phyloP scores from a whole-genome alignment of 2,329 filamentous ascomycete genomes.

The Aciculosporium take region DNA sequence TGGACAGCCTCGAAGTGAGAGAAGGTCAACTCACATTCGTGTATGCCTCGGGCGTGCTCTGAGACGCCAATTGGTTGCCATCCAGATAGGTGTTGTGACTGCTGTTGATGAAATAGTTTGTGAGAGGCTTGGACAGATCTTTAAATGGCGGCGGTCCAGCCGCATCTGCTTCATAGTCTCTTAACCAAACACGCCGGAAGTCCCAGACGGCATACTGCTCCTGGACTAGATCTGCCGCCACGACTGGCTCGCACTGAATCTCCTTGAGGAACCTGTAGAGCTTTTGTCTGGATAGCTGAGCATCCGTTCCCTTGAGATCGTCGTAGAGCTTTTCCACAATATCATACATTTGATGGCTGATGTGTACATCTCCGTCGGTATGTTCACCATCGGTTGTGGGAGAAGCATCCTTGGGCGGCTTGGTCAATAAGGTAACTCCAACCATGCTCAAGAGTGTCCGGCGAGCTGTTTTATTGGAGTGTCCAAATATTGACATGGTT shows the following conservation, averaged over 20 bases:
- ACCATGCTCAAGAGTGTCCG: slow-evolving; percentile 20
- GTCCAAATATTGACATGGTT: slow-evolving; percentile 27
- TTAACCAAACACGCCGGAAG: slow-evolving; percentile 36
- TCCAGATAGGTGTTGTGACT: slow-evolving; percentile 90
- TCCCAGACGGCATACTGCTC: slow-evolving; percentile 31
- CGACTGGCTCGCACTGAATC: slow-evolving; percentile 30
- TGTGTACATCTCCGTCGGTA: slow-evolving; percentile 20
- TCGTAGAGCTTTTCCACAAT: slow-evolving; percentile 35
- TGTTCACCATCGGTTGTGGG: slow-evolving; percentile 11
- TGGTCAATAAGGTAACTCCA: slow-evolving; percentile 16
- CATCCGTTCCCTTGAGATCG: slow-evolving; percentile 23
- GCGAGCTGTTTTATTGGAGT: slow-evolving; percentile 18
- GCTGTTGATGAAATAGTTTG: slow-evolving; percentile 87
- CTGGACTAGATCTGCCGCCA: slow-evolving; percentile 19
- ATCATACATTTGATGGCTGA: slow-evolving; percentile 34
- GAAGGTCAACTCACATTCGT: slow-evolving; percentile 42
- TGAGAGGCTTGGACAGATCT: slow-evolving; percentile 55
- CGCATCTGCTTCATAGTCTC: slow-evolving; percentile 29
- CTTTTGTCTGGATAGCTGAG: slow-evolving; percentile 18
- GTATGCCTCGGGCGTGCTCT: slow-evolving; percentile 66
- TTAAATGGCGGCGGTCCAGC: slow-evolving; percentile 29
- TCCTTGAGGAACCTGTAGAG: slow-evolving; percentile 35
- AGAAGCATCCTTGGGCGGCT: slow-evolving; percentile 13
- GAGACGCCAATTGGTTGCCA: slow-evolving; percentile 71
- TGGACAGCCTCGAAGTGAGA: not conserved